These are phyloP conservation scores for Saccharum hybrid DNA, from an alignment of 202 grass and related monocot species.

Conservation along the genomic window DNA sequence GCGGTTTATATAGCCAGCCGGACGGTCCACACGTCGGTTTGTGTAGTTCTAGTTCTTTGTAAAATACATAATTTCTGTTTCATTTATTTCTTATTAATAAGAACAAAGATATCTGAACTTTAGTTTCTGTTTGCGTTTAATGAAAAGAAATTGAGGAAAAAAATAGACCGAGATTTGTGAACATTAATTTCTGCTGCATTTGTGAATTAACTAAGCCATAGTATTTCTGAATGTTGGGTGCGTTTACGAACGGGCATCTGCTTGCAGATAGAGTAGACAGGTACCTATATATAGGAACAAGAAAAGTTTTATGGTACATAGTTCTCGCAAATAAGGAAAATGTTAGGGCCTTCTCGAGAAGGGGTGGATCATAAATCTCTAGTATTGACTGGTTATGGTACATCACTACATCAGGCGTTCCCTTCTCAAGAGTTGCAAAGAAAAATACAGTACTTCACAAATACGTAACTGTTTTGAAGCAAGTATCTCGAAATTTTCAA, in stretches of 20 bases:
- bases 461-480: background rate
- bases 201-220: background rate
- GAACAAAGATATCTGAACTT: too few relatives aligned
- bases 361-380: slow-evolving; percentile 23
- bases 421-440: background rate
- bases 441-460: background rate
- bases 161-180: background rate
- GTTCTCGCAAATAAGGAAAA: background rate
- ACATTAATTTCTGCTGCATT: background rate
- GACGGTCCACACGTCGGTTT: background rate
- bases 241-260: background rate
- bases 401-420: background rate
- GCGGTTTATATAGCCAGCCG: background rate
- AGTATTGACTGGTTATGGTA: background rate
- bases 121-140: background rate
- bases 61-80: too few relatives aligned
- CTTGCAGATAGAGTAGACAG: slow-evolving; percentile 38
- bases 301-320: background rate
- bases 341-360: background rate
- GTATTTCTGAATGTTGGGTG: background rate
- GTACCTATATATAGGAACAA: too few relatives aligned
- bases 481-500: background rate
- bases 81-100: too few relatives aligned
- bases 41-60: background rate
- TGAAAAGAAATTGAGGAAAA: background rate